Evolutionary conservation across 331 rosid species (phyloP).

Genomic region (Rosa hybrid): DNA sequence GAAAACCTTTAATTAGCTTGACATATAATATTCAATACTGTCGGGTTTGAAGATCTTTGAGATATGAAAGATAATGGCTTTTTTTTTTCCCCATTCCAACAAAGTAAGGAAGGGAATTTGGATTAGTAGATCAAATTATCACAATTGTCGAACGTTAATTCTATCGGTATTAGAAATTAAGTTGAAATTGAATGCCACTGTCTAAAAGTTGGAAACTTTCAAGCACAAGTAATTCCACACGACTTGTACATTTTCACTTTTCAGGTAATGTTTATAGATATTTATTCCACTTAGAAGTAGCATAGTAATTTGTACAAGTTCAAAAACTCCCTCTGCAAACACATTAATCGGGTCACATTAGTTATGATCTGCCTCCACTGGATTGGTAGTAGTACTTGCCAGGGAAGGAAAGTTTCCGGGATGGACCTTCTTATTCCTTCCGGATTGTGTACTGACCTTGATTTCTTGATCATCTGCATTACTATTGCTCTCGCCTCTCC

Average conservation of each 20-base stretch:
- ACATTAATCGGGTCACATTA: background rate
- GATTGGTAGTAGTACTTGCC: background rate
- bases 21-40: no score
- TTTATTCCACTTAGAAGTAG: background rate
- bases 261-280: background rate
- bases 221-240: background rate
- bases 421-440: constrained; percentile 16
- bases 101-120: no score
- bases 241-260: background rate
- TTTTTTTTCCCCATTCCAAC: no score
- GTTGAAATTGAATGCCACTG: no score
- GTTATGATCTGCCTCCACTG: background rate
- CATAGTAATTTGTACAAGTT: background rate
- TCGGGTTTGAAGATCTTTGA: no score
- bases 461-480: constrained; percentile 2
- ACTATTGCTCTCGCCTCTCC: constrained; percentile 5
- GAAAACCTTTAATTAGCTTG: no score
- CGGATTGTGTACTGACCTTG: background rate
- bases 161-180: no score
- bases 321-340: background rate
- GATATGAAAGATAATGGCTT: no score
- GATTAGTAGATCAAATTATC: no score
- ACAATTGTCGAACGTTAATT: no score
- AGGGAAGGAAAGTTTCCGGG: constrained; percentile 8
- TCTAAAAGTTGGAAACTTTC: no score